Evolutionary conservation across 768 basidiomycete genomes (phyloP).

Genomic region (Pleurotus sapidus): DNA sequence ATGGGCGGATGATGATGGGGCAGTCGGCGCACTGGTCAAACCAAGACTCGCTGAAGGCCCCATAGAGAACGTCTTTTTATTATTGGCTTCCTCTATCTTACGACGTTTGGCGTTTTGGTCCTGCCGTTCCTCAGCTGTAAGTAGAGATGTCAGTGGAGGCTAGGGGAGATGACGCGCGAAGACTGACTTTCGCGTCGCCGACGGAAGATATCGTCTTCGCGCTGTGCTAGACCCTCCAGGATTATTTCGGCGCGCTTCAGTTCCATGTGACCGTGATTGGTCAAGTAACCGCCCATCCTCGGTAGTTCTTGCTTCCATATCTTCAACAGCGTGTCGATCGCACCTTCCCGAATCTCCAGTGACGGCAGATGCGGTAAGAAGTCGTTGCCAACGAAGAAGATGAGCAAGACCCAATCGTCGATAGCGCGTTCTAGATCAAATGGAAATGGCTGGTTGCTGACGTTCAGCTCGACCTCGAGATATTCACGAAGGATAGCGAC

Average conservation of each 20-base stretch:
- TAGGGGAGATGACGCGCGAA: constrained; percentile 16
- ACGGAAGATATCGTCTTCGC: constrained; percentile 95
- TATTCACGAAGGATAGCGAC: constrained; percentile 95
- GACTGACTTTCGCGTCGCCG: constrained; percentile 80
- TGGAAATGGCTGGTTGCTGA: constrained; percentile 72
- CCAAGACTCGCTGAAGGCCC: constrained; percentile 50
- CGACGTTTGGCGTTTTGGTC: constrained; percentile 89
- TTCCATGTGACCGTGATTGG: constrained; percentile 88
- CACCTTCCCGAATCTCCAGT: constrained; percentile 98
- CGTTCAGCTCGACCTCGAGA: constrained; percentile 91
- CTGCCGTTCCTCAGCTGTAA: constrained; percentile 88
- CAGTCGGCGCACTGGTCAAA: constrained; percentile 43
- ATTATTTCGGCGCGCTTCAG: constrained; percentile 88
- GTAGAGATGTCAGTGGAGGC: constrained; percentile 22
- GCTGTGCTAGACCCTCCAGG: constrained; percentile 88
- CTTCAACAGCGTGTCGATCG: constrained; percentile 92
- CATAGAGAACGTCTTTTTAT: constrained; percentile 31
- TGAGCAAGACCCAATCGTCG: constrained; percentile 99
- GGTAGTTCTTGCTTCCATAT: constrained; percentile 95
- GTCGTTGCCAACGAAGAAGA: constrained; percentile 99
- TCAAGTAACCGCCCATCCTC: constrained; percentile 96
- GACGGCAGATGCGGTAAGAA: constrained; percentile 98
- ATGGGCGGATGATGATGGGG: constrained; percentile 38
- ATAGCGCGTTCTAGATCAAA: constrained; percentile 96
- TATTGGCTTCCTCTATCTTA: constrained; percentile 54